A percentile compares a stretch with the other conserved stretches of the same genome.
Conservation (phyloP, 768 basidiomycete species). For the Rhodosporidiobolus odoratus region DNA sequence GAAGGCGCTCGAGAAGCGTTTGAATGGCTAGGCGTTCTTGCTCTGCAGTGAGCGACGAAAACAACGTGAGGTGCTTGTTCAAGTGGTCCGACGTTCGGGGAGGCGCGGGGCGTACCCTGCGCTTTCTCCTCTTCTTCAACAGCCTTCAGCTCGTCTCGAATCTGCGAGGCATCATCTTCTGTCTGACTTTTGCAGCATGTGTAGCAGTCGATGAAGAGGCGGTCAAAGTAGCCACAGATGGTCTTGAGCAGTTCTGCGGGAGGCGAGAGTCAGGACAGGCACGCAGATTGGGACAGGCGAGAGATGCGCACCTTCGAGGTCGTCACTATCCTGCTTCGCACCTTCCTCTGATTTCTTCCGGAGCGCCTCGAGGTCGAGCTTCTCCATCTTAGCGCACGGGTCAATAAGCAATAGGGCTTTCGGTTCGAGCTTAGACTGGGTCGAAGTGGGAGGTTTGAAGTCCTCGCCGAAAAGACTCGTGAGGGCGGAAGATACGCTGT, state of each 20-base stretch:
- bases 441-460: background rate
- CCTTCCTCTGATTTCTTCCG: no score
- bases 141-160: background rate
- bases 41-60: background rate
- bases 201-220: background rate
- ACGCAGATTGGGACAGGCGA: no score
- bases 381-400: background rate
- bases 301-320: slow-evolving; percentile 7
- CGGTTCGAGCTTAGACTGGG: background rate
- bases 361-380: background rate
- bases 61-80: no score
- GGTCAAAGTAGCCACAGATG: background rate
- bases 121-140: background rate
- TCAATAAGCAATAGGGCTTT: background rate
- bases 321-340: background rate
- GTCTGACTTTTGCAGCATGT: background rate
- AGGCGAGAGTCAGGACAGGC: background rate
- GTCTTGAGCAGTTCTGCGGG: background rate
- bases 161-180: background rate
- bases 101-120: background rate
- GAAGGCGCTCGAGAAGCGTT: background rate
- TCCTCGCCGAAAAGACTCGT: background rate
- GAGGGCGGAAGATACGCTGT: background rate
- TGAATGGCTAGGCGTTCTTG: background rate
- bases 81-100: no score